Conservation (phyloP, 768 basidiomycete species). For the Exsudoporus frostii region DNA sequence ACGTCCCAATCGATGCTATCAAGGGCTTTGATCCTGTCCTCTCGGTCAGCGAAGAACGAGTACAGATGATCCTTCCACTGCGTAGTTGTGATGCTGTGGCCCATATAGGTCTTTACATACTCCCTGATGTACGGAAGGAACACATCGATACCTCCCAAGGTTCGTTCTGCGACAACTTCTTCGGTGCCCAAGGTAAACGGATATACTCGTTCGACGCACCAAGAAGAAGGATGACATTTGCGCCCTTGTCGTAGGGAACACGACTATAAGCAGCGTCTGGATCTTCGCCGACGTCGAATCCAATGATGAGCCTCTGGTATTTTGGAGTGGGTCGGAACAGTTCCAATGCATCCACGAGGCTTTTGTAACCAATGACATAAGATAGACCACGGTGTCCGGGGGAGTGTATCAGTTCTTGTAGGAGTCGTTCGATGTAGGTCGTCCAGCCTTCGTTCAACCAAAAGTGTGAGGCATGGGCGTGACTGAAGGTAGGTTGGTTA, state of each 20-base stretch:
- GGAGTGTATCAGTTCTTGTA: constrained; percentile 66
- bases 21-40: constrained; percentile 46
- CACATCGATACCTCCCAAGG: constrained; percentile 52
- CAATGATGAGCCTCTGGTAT: constrained; percentile 78
- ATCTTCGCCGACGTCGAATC: constrained; percentile 69
- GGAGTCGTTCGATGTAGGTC: constrained; percentile 84
- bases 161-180: constrained; percentile 37
- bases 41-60: constrained; percentile 42
- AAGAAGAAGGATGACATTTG: constrained; percentile 82
- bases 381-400: constrained; percentile 77
- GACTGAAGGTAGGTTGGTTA: constrained; percentile 34
- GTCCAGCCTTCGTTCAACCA: constrained; percentile 97
- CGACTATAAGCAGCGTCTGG: constrained; percentile 73
- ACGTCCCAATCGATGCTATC: constrained; percentile 58
- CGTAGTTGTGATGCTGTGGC: constrained; percentile 53
- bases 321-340: constrained; percentile 54
- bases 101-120: constrained; percentile 54
- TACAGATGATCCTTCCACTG: constrained; percentile 60
- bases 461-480: constrained; percentile 74
- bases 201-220: constrained; percentile 38
- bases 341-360: constrained; percentile 66
- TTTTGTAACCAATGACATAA: constrained; percentile 72
- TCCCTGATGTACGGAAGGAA: constrained; percentile 56
- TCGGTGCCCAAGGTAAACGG: not conserved
- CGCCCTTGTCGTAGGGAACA: constrained; percentile 88